Evolutionary conservation across 1,139 yeast species (phyloP), one percentile per base, ranked within the genome.

Genomic region (Hemisphaericaspora xylanilytica): DNA sequence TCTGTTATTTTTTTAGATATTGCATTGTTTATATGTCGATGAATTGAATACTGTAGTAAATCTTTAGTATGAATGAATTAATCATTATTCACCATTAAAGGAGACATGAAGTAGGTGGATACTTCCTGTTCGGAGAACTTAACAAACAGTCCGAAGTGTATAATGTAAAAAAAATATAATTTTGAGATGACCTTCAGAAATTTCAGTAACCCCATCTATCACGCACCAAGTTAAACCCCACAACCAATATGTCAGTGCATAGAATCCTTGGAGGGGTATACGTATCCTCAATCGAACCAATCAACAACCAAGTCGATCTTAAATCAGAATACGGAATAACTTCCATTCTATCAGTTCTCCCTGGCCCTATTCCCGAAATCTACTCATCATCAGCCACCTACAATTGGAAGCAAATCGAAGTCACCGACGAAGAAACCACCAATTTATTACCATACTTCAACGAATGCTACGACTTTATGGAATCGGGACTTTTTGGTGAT

Each of bases 221-320:
- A n/a, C n/a, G n/a, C n/a, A 9, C 20, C 10, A n/a, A 28, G 7
- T 14, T 29, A 3, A 11, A 14, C 12, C 5, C 5, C 14, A 32
- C 17, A 28, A 25, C 29, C 18, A 21, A 9, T 43, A 43, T 43
- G 47, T 40, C 56, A 54, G 49, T 65, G 11, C 51, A 59, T 42
- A 66, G 92, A 49, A 70, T 85, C 13, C 55, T 85, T 10, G 92
- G 92, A 11, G 82, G 80, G 3, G 67, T 85, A 2, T 80, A 76
- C 56, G 53, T 84, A 18, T 81, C 88, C 5, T 73, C 85, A 0
- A 65, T 78, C 25, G 75, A 71, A 29, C 84, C 86, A 1, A 57
- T 83, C 12, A 58, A 65, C 15, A 58, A 67, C 9, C 67, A 46
- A 14, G 61, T 64, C 6, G 76, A 80, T 38, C 53, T 81, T 27